Percentiles rank a stretch among this genome's conserved stretches.
Conservation (phyloP, 768 basidiomycete species). For the Boletellus ananiceps region DNA sequence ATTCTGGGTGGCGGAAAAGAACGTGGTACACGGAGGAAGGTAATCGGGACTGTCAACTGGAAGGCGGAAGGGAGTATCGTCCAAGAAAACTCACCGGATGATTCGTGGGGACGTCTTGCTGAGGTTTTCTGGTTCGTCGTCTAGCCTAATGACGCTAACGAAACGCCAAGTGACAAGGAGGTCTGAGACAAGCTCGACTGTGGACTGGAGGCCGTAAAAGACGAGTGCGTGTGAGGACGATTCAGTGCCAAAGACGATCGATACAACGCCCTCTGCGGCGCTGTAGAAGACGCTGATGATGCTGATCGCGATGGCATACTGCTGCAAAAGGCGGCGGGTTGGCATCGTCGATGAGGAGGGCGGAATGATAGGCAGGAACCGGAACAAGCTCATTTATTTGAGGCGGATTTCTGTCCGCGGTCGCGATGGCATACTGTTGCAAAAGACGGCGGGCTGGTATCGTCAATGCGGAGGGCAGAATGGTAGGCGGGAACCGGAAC, state of each 20-base stretch:
- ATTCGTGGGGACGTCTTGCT: slow-evolving; percentile 1
- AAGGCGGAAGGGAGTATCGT: neutral
- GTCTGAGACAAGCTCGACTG: slow-evolving; percentile 43
- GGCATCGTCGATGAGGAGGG: slow-evolving; percentile 11
- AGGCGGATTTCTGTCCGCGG: too few species aligned
- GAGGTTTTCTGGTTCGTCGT: slow-evolving; percentile 25
- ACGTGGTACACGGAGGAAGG: neutral
- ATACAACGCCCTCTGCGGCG: slow-evolving; percentile 40
- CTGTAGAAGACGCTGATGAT: slow-evolving; percentile 38
- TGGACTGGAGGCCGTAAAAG: slow-evolving; percentile 48
- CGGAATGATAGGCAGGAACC: neutral
- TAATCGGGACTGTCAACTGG: neutral
- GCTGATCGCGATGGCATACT: slow-evolving; percentile 41
- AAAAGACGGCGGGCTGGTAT: slow-evolving; percentile 17
- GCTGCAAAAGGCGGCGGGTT: slow-evolving; percentile 18
- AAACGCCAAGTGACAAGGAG: slow-evolving; percentile 45
- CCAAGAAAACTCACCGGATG: slow-evolving; percentile 10
- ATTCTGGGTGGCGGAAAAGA: slow-evolving; percentile 19
- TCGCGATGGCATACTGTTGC: slow-evolving; percentile 36
- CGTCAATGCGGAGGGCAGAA: neutral
- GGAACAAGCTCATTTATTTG: neutral
- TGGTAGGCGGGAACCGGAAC: neutral
- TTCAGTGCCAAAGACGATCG: slow-evolving; percentile 42
- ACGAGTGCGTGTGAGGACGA: slow-evolving; percentile 41
- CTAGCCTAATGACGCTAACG: slow-evolving; percentile 28